These are phyloP conservation scores for Eutypa lata DNA, from an alignment of 2,329 filamentous ascomycete genomes.

Conservation along the genomic window DNA sequence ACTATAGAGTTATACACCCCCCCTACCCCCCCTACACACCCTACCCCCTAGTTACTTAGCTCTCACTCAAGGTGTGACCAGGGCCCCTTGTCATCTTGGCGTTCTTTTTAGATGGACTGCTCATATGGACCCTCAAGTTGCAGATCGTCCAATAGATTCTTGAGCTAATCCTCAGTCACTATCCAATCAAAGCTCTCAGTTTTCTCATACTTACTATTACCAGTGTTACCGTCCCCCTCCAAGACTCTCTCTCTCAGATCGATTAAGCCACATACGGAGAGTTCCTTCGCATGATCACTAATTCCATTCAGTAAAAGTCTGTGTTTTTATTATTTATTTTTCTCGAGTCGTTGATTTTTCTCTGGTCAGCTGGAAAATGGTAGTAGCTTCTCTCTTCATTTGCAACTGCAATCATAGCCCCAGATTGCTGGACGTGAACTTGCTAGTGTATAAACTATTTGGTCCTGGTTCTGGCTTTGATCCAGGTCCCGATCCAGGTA, in stretches of 20 bases:
- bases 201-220: neutral
- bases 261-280: neutral
- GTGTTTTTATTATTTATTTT: neutral
- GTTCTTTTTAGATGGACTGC: neutral
- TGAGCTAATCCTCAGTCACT: neutral
- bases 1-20: too few species aligned
- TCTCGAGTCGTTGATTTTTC: neutral
- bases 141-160: constrained; percentile 1
- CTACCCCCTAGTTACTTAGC: too few species aligned
- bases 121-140: neutral
- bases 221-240: neutral
- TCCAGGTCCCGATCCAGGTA: too few species aligned
- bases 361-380: neutral
- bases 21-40: too few species aligned
- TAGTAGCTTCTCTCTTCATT: too few species aligned
- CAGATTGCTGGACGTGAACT: neutral
- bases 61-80: too few species aligned
- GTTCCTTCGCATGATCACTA: neutral
- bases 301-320: neutral
- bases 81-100: neutral
- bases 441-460: neutral
- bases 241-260: neutral
- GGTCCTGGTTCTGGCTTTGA: too few species aligned
- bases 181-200: neutral
- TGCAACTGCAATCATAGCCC: too few species aligned